These are phyloP conservation scores for Yarrowia sp. DNA, from an alignment of 805 yeast species.

Conservation along the genomic window DNA sequence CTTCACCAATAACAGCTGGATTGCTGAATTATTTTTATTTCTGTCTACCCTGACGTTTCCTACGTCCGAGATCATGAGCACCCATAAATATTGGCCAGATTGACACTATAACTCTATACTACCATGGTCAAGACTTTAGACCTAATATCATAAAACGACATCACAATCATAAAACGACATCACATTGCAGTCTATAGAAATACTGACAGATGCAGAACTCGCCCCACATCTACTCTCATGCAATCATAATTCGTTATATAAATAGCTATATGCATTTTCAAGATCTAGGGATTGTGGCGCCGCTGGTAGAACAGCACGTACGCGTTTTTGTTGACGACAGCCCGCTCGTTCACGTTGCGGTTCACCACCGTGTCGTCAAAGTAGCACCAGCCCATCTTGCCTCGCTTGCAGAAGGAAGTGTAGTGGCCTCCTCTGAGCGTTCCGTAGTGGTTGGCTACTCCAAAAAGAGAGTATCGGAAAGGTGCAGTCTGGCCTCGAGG, in stretches of 20 bases:
- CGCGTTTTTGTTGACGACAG: conserved; percentile 68
- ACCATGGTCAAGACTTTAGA: no score
- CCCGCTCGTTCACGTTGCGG: conserved; percentile 48
- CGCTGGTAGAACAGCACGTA: conserved; percentile 69
- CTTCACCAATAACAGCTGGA: no score
- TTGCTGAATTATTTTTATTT: no score
- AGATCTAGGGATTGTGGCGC: conserved; percentile 12
- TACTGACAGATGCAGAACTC: no score
- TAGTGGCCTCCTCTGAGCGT: conserved; percentile 84
- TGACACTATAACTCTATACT: no score
- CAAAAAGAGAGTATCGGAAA: conserved; percentile 70
- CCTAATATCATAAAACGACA: no score
- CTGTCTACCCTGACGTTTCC: no score
- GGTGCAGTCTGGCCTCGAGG: conserved; percentile 75
- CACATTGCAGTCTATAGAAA: no score
- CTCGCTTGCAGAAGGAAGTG: conserved; percentile 74
- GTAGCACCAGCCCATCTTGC: conserved; percentile 66
- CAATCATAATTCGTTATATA: conserved; percentile 26
- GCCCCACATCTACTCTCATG: not conserved
- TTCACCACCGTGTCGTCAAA: conserved; percentile 78
- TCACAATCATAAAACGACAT: no score
- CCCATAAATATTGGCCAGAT: no score
- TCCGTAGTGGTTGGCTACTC: conserved; percentile 83
- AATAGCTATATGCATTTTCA: conserved; percentile 23
- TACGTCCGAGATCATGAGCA: no score